Evolutionary conservation across 2,329 filamentous ascomycete species (phyloP).

Genomic region (Apiospora arundinis): DNA sequence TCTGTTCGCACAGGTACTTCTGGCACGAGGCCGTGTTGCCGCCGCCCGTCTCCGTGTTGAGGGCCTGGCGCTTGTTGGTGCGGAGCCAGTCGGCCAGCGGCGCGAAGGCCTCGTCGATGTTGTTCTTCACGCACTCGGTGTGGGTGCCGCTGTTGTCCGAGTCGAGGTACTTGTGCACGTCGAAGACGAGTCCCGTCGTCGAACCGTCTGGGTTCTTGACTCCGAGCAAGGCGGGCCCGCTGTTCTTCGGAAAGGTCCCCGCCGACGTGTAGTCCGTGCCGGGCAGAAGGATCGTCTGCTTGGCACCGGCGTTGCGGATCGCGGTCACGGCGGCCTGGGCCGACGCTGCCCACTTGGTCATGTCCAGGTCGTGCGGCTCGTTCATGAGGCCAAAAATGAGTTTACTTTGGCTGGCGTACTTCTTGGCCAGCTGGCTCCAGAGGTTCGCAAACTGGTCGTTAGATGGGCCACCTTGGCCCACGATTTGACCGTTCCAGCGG

Average conservation of each 20-base stretch:
- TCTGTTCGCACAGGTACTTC: conserved; percentile 40
- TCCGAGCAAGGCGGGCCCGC: conserved; percentile 55
- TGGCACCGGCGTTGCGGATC: conserved; percentile 67
- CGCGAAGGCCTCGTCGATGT: conserved; percentile 41
- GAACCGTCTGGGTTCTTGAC: conserved; percentile 65
- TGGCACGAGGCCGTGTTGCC: conserved; percentile 43
- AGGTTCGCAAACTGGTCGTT: conserved; percentile 63
- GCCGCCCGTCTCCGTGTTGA: conserved; percentile 46
- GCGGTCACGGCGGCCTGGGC: conserved; percentile 69
- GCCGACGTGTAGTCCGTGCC: conserved; percentile 65
- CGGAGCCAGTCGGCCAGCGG: conserved; percentile 44
- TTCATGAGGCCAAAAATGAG: conserved; percentile 74
- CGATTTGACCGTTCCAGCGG: conserved; percentile 66
- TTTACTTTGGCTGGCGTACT: conserved; percentile 60
- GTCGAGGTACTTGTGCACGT: conserved; percentile 68
- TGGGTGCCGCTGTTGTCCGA: conserved; percentile 61
- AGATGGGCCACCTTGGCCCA: conserved; percentile 69
- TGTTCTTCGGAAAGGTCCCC: conserved; percentile 53
- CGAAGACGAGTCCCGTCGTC: conserved; percentile 62
- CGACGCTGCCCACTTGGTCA: conserved; percentile 60
- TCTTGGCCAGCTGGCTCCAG: conserved; percentile 63
- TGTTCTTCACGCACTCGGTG: conserved; percentile 54
- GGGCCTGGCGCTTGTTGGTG: conserved; percentile 40
- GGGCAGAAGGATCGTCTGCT: conserved; percentile 68
- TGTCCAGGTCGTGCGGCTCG: conserved; percentile 67